Percentiles rank a stretch among this genome's conserved stretches.
Conservation (phyloP, 2,329 filamentous ascomycete genomes). For the Camptophora hylomeconis region DNA sequence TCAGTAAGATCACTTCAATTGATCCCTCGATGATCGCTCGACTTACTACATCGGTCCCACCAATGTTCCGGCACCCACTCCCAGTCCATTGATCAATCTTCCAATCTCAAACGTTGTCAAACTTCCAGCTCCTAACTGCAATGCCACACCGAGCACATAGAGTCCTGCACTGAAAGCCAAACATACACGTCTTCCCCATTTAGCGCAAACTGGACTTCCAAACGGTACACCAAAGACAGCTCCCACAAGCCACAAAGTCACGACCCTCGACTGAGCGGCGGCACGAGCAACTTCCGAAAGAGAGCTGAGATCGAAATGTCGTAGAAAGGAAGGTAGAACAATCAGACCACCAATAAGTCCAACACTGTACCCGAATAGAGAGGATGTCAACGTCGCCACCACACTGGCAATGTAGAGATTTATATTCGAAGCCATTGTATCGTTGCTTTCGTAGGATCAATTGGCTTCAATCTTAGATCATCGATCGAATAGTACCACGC, state of each 20-base stretch:
- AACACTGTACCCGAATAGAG: slow-evolving; percentile 17
- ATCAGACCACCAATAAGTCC: slow-evolving; percentile 18
- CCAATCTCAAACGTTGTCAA: slow-evolving; percentile 8
- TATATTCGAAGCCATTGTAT: too few species aligned
- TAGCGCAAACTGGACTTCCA: slow-evolving; percentile 7
- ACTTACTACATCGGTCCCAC: slow-evolving; percentile 10
- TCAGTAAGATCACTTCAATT: background rate
- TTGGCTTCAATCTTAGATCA: too few species aligned
- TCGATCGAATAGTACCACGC: too few species aligned
- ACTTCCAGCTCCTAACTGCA: slow-evolving; percentile 5
- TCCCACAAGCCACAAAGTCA: slow-evolving; percentile 10
- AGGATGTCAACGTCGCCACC: slow-evolving; percentile 13
- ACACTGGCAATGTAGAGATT: slow-evolving; percentile 15
- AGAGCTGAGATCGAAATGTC: slow-evolving; percentile 13
- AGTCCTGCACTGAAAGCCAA: slow-evolving; percentile 9
- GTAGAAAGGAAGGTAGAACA: slow-evolving; percentile 17
- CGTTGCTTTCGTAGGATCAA: too few species aligned
- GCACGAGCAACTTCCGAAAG: slow-evolving; percentile 8
- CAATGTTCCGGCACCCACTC: slow-evolving; percentile 9
- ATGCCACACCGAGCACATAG: slow-evolving; percentile 6
- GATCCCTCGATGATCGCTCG: background rate
- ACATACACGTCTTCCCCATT: slow-evolving; percentile 6
- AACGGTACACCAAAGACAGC: slow-evolving; percentile 7
- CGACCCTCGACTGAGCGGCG: slow-evolving; percentile 7
- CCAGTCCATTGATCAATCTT: slow-evolving; percentile 9